Conservation (phyloP, 345 rosid genomes). For the Salix exigua region DNA sequence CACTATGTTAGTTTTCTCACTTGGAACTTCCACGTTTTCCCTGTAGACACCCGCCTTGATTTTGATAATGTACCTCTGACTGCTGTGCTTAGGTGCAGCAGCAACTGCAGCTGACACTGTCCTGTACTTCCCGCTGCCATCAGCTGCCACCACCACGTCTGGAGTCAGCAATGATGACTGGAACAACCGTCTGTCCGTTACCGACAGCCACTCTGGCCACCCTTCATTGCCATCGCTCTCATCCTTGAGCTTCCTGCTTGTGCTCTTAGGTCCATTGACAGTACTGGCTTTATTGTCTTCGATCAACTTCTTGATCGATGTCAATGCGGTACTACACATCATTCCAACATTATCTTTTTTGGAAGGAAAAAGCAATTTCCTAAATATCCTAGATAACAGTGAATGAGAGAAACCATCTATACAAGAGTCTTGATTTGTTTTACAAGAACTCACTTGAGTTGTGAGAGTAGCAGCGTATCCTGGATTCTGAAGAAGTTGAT, state of each 20-base stretch:
- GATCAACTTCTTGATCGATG: constrained; percentile 38
- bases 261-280: constrained; percentile 26
- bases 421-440: constrained; percentile 75
- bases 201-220: constrained; percentile 77
- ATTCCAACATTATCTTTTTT: constrained; percentile 28
- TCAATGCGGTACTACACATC: constrained; percentile 48
- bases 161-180: constrained; percentile 55
- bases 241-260: constrained; percentile 45
- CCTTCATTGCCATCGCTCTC: not conserved
- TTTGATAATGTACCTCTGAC: constrained; percentile 52
- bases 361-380: too few relatives aligned
- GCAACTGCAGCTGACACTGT: constrained; percentile 66
- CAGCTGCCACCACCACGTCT: constrained; percentile 70
- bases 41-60: constrained; percentile 73
- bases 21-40: constrained; percentile 80
- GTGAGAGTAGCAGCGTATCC: constrained; percentile 50
- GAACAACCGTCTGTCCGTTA: constrained; percentile 58
- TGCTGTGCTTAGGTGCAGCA: constrained; percentile 62
- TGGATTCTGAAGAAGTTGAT: constrained; percentile 47
- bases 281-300: not conserved
- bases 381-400: rapidly evolving
- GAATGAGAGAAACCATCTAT: constrained; percentile 76
- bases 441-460: constrained; percentile 68
- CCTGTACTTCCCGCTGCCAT: constrained; percentile 64
- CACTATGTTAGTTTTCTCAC: constrained; percentile 67